Evolutionary conservation across 2,329 filamentous ascomycete species (phyloP), one percentile per base, ranked within the genome.

Genomic region (Calonectria leucothoes): DNA sequence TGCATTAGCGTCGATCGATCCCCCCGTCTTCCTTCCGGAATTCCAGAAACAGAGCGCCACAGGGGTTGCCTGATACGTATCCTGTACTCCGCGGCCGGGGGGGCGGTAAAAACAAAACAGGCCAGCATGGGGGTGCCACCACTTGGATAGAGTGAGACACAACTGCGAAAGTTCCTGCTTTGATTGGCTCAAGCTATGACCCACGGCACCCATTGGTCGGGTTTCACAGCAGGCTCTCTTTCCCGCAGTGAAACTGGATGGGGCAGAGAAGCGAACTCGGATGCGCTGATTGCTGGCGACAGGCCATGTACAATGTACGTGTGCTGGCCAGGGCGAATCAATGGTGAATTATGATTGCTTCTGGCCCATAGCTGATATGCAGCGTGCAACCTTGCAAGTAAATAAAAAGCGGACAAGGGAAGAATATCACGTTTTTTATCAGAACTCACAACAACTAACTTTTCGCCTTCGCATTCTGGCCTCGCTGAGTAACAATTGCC

Each of bases 1-100:
- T 80, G 82, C 82, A 83, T 84, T 83, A 83, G 82, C 82, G 82
- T 72, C 82, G 82, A 83, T 83, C 81, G 71, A 75, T 73, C 72
- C 66, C 70, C 66, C 61, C 55, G 31, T 68, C 73, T 70, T 74
- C 75, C 70, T 73, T 76, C 67, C 66, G 35, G 42, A 76, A 70
- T 79, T 79, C 76, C 78, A 81, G 80, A 81, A 80, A 51, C 65
- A 51, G 49, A 71, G 51, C 73, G 71, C 73, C 73, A 73, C 68
- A 73, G 70, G 70, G 73, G 70, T 69, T 66, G 48, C 35, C 68
- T 63, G 63, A 63, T 67, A 71, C 63, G 68, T 67, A 64, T 49
- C 55, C 55, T 72, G 70, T 69, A 66, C 65, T 72, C 70, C 70
- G 29, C 55, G 57, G 59, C 70, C 65, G 57, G 70, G 63, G 63